Percentiles rank a stretch among this genome's conserved stretches.
These are phyloP conservation scores for Isabelozyma heimii DNA, from an alignment of 805 yeast species.

Conservation along the genomic window DNA sequence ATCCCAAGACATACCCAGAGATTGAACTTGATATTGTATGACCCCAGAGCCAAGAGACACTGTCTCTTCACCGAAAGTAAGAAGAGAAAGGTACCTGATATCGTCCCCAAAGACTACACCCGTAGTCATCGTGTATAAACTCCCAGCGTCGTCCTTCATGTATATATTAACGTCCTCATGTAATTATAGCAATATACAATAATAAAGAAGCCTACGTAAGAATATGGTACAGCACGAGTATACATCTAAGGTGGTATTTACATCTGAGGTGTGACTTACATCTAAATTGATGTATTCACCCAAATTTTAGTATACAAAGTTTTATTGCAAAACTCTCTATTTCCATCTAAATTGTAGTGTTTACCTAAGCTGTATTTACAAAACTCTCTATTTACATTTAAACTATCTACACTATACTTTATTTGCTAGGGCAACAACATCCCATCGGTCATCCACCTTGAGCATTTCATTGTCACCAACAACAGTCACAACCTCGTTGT, in stretches of 20 bases:
- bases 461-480: conserved; percentile 41
- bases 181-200: not conserved
- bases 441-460: conserved; percentile 17
- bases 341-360: too few species aligned
- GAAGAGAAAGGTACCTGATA: conserved; percentile 72
- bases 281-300: too few species aligned
- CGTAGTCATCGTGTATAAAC: conserved; percentile 19
- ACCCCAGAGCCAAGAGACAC: conserved; percentile 83
- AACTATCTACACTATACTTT: not conserved
- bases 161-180: not conserved
- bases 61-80: conserved; percentile 86
- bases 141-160: not conserved
- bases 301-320: too few species aligned
- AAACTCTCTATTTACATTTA: too few species aligned
- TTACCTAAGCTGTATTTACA: too few species aligned
- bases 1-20: conserved; percentile 80
- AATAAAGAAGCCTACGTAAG: too few species aligned
- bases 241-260: too few species aligned
- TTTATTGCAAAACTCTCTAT: too few species aligned
- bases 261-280: too few species aligned
- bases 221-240: too few species aligned
- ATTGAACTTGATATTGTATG: conserved; percentile 81
- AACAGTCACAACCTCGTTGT: conserved; percentile 32
- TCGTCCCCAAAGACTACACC: conserved; percentile 32
- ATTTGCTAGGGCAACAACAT: conserved; percentile 3